A percentile compares a stretch with the other conserved stretches of the same genome.
phyloP scores from a whole-genome alignment of 129 eudicot genomes.

The Calendula officinalis region DNA sequence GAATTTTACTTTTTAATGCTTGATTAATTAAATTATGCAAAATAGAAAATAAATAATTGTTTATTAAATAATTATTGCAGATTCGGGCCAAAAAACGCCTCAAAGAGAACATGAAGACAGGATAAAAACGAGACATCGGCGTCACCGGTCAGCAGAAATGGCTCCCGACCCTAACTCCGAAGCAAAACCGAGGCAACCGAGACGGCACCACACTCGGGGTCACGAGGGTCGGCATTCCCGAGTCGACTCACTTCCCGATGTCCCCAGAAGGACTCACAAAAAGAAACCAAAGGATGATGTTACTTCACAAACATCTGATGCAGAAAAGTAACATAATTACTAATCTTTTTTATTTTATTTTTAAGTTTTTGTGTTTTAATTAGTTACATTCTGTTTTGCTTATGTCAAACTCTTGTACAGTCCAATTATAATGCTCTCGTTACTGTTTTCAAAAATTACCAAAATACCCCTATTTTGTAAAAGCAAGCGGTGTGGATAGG shows the following conservation, averaged over 20 bases:
- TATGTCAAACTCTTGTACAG: constrained; percentile 14
- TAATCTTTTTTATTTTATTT: not conserved
- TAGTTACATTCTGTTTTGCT: constrained; percentile 9
- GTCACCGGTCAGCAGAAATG: constrained; percentile 35
- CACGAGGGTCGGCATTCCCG: constrained; percentile 27
- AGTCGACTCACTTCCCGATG: constrained; percentile 27
- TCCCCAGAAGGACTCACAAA: constrained; percentile 31
- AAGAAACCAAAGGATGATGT: constrained; percentile 32
- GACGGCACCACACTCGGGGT: constrained; percentile 38
- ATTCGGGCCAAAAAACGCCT: constrained; percentile 23
- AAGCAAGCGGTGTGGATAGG: too few relatives aligned
- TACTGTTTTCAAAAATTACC: not conserved
- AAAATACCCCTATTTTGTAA: too few relatives aligned
- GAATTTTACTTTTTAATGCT: not conserved
- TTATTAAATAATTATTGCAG: constrained; percentile 8
- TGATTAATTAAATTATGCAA: not conserved
- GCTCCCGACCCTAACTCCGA: constrained; percentile 24
- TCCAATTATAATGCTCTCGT: constrained; percentile 3
- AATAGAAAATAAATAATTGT: too few relatives aligned
- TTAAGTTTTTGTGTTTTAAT: not conserved
- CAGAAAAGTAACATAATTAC: constrained; percentile 18
- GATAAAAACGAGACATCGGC: constrained; percentile 24
- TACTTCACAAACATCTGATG: constrained; percentile 9
- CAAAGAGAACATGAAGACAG: constrained; percentile 27
- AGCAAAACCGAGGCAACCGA: constrained; percentile 34